phyloP scores from a whole-genome alignment of 805 yeast genomes.

The Ogataea nakhonphanomensis region DNA sequence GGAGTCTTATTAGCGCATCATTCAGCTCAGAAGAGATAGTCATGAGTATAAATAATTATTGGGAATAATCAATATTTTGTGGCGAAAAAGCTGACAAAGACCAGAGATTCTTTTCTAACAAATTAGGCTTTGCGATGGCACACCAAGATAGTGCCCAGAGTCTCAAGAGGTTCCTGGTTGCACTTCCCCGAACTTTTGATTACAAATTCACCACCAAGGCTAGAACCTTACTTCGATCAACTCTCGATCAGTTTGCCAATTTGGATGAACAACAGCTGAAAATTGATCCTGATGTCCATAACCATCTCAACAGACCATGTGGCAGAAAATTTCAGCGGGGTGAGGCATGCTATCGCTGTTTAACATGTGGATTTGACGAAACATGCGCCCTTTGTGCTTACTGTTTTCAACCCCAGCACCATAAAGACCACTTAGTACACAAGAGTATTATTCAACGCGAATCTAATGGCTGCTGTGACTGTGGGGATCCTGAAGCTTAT shows the following conservation, averaged over 20 bases:
- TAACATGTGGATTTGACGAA: constrained; percentile 75
- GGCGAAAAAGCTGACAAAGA: constrained; percentile 6
- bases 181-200: constrained; percentile 35
- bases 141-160: constrained; percentile 6
- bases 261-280: constrained; percentile 15
- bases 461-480: constrained; percentile 79
- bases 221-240: constrained; percentile 36
- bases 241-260: constrained; percentile 28
- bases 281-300: constrained; percentile 25
- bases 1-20: constrained; percentile 11
- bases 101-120: neutral
- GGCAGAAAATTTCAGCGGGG: constrained; percentile 70
- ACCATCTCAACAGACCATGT: constrained; percentile 68
- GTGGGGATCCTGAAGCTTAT: constrained; percentile 91
- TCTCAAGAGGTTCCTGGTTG: constrained; percentile 35
- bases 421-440: constrained; percentile 68
- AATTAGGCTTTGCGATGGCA: constrained; percentile 1
- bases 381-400: constrained; percentile 78
- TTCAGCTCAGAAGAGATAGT: constrained; percentile 6
- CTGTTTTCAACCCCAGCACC: constrained; percentile 70
- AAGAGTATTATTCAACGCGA: constrained; percentile 61
- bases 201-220: constrained; percentile 32
- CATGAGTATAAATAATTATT: constrained; percentile 2
- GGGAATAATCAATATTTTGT: constrained; percentile 3
- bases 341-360: constrained; percentile 77